Conservation (phyloP, 768 basidiomycete species). For the Termitomyces sp. region DNA sequence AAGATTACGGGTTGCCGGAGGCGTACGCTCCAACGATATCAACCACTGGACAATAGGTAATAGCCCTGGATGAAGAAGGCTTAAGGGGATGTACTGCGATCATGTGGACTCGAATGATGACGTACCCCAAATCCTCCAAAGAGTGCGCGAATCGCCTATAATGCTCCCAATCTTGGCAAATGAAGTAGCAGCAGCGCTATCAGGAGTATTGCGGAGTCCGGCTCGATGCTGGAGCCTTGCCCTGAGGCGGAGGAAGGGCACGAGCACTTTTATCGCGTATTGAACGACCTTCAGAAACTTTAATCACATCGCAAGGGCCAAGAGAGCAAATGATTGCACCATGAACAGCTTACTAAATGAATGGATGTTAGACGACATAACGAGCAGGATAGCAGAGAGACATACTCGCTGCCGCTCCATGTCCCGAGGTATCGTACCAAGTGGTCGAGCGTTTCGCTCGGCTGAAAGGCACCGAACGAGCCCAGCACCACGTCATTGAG, state of each 20-base stretch:
- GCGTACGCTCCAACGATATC: slow-evolving; percentile 68
- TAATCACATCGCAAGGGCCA: not conserved
- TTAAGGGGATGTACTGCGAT: not conserved
- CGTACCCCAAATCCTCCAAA: slow-evolving; percentile 83
- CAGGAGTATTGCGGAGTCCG: slow-evolving; percentile 53
- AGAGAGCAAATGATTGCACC: slow-evolving; percentile 36
- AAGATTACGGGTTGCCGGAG: slow-evolving; percentile 66
- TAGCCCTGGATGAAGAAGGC: slow-evolving; percentile 46
- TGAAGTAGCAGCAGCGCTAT: slow-evolving; percentile 52
- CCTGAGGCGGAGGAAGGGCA: slow-evolving; percentile 63
- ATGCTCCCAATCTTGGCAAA: slow-evolving; percentile 53
- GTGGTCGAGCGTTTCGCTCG: slow-evolving; percentile 68
- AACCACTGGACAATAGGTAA: slow-evolving; percentile 81
- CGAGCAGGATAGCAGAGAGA: slow-evolving; percentile 21
- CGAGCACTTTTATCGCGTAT: slow-evolving; percentile 68
- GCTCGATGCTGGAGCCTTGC: slow-evolving; percentile 68
- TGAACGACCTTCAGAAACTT: slow-evolving; percentile 57
- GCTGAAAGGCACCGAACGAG: slow-evolving; percentile 53
- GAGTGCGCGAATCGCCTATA: slow-evolving; percentile 65
- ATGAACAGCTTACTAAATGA: slow-evolving; percentile 68
- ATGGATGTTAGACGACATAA: slow-evolving; percentile 6
- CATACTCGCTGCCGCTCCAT: slow-evolving; percentile 85
- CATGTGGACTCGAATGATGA: not conserved
- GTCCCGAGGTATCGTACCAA: slow-evolving; percentile 75
- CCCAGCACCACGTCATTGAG: slow-evolving; percentile 69